These are phyloP conservation scores for Tetracladium marchalianum DNA, from an alignment of 495 filamentous ascomycete genomes.

Conservation along the genomic window DNA sequence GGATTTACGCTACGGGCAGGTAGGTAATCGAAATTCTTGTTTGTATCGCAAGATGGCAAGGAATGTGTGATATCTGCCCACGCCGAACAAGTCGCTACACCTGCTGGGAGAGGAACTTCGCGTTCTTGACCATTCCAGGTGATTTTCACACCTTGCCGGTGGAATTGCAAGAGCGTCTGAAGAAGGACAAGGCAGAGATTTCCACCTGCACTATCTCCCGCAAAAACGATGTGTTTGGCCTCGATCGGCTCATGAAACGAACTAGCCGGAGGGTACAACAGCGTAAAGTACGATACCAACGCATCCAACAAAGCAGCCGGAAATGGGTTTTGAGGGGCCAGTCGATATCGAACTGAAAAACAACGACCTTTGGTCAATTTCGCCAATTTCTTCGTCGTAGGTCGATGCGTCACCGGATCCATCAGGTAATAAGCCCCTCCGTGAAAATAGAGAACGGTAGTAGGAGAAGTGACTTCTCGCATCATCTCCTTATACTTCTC, in stretches of 20 bases:
- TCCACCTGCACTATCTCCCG: constrained; percentile 84
- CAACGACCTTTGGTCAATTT: constrained; percentile 45
- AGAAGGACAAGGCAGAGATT: constrained; percentile 64
- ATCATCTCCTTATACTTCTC: constrained; percentile 66
- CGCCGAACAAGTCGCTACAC: constrained; percentile 51
- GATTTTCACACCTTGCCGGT: constrained; percentile 40
- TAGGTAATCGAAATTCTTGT: constrained; percentile 68
- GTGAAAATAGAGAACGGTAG: constrained; percentile 77
- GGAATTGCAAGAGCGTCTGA: constrained; percentile 63
- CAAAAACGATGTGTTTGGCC: constrained; percentile 62
- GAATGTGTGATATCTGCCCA: constrained; percentile 73
- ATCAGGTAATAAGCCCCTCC: constrained; percentile 79
- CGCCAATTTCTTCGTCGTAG: constrained; percentile 35
- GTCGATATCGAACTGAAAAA: constrained; percentile 76
- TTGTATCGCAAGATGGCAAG: constrained; percentile 56
- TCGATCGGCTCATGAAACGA: constrained; percentile 62
- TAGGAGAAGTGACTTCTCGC: constrained; percentile 54
- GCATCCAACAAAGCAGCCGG: constrained; percentile 76
- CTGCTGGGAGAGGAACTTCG: constrained; percentile 59
- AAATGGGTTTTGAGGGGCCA: constrained; percentile 78
- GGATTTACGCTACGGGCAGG: constrained; percentile 32
- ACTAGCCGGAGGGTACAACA: constrained; percentile 69
- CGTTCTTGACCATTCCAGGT: constrained; percentile 50
- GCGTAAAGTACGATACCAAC: constrained; percentile 69
- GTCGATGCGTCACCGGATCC: constrained; percentile 61